Evolutionary conservation across 2,329 filamentous ascomycete species (phyloP).

Genomic region (Aspergillus floridensis): DNA sequence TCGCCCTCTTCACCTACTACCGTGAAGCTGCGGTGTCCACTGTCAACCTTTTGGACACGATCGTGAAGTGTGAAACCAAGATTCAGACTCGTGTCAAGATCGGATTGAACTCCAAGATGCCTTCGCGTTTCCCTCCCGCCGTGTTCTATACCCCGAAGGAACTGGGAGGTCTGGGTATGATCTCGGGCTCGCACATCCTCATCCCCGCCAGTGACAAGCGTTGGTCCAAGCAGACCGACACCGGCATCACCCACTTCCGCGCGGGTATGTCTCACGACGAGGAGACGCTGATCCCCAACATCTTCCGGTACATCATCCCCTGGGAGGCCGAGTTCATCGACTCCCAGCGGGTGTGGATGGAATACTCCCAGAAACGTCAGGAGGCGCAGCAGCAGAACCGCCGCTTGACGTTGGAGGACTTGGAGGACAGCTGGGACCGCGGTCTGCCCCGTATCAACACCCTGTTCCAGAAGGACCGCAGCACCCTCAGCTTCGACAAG

Average conservation of each 20-base stretch:
- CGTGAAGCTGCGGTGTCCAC: constrained; percentile 96
- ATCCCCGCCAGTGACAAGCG: constrained; percentile 97
- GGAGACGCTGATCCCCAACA: constrained; percentile 96
- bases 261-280: constrained; percentile 98
- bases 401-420: constrained; percentile 86
- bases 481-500: constrained; percentile 96
- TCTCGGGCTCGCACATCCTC: constrained; percentile 95
- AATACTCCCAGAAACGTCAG: constrained; percentile 95
- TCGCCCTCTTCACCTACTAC: constrained; percentile 97
- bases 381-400: constrained; percentile 98
- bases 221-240: constrained; percentile 97
- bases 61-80: constrained; percentile 99
- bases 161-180: constrained; percentile 95
- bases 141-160: constrained; percentile 99
- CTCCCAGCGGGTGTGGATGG: constrained; percentile 97
- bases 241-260: constrained; percentile 93
- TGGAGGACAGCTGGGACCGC: constrained; percentile 98
- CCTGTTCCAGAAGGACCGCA: constrained; percentile 96
- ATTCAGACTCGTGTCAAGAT: constrained; percentile 99
- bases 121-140: constrained; percentile 93
- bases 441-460: constrained; percentile 98
- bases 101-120: constrained; percentile 98
- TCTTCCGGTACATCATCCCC: constrained; percentile 98
- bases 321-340: constrained; percentile 99
- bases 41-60: constrained; percentile 88